Evolutionary conservation across 768 basidiomycete genomes (phyloP).

Genomic region (Russula lepida): DNA sequence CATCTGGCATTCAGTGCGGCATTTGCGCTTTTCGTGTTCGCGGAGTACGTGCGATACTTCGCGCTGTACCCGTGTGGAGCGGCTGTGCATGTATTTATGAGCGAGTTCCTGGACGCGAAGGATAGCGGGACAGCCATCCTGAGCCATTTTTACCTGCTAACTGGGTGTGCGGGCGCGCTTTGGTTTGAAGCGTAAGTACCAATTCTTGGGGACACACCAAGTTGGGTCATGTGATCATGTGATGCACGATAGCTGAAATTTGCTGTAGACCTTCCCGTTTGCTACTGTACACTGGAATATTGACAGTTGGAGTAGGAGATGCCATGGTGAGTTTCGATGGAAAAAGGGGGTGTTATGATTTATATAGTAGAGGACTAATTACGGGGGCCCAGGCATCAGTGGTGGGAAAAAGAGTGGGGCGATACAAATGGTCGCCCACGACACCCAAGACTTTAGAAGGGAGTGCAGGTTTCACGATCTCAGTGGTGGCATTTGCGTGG

Average conservation of each 20-base stretch:
- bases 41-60: conserved; percentile 97
- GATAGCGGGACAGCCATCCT: conserved; percentile 94
- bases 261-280: conserved; percentile 38
- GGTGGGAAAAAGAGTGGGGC: conserved; percentile 78
- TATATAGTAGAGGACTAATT: not conserved
- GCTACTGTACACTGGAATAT: conserved; percentile 72
- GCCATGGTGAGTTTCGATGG: conserved; percentile 55
- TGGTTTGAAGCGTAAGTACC: conserved; percentile 87
- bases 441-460: conserved; percentile 90
- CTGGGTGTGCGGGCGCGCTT: conserved; percentile 86
- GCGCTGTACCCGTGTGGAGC: conserved; percentile 96
- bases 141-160: conserved; percentile 94
- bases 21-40: conserved; percentile 91
- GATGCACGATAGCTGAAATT: not conserved
- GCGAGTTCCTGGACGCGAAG: conserved; percentile 92
- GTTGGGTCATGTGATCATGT: conserved; percentile 6
- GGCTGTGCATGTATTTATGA: conserved; percentile 89
- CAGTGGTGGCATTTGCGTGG: conserved; percentile 63
- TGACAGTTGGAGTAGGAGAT: conserved; percentile 88
- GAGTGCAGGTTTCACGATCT: conserved; percentile 68
- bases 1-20: conserved; percentile 92
- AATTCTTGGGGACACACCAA: not conserved
- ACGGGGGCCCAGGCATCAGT: conserved; percentile 65
- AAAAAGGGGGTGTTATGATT: not conserved
- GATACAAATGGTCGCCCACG: conserved; percentile 73